Evolutionary conservation across 345 rosid genomes (phyloP), one percentile per base, ranked within the genome.

Genomic region (Cardamine resedifolia): DNA sequence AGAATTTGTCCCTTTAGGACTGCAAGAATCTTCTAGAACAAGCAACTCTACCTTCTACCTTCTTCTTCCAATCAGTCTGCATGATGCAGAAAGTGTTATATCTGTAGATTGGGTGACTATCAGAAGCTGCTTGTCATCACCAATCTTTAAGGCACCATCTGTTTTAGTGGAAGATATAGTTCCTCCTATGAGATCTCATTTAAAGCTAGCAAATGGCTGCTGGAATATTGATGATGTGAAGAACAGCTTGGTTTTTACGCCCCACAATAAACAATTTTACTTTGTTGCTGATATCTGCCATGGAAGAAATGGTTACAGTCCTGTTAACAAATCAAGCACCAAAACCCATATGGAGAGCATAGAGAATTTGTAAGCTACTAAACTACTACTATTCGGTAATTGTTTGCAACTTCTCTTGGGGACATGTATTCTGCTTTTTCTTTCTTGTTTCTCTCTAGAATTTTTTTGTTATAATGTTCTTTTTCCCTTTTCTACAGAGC

Each of bases 121-220:
- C 61, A 78, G 77, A 64, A 84, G 83, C 77, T 94, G 97, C 78
- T 79, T 94, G 73, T 80, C 87, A 45, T 94, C 98, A 80, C 89
- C 98, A 68, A 68, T 90, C 56, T 91, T 90, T 43, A 50, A 78
- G 68, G 43, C 77, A 70, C 87, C 88, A 7, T 68, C 74, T 43
- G 73, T 58, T 71, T 52, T 69, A 43, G 26, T 10, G 50, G 79
- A 77, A 60, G 71, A 70, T 33, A 74, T 67, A 72, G 66, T 15
- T 53, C 65, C 56, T 85, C 81, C 60, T 68, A 66, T 72, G 47
- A 55, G 38, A 33, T 18, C 20, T 58, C 53, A 30, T 67, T 70
- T 90, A 80, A 78, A 52, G 52, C 95, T 94, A 72, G 95, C 82
- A 58, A 85, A 88, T 86, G 91, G 96, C 77, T 38, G 70, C 74